Percentiles rank a stretch among this genome's conserved stretches.
phyloP scores from a whole-genome alignment of 208 protist species.

The Histomonas meleagridis region DNA sequence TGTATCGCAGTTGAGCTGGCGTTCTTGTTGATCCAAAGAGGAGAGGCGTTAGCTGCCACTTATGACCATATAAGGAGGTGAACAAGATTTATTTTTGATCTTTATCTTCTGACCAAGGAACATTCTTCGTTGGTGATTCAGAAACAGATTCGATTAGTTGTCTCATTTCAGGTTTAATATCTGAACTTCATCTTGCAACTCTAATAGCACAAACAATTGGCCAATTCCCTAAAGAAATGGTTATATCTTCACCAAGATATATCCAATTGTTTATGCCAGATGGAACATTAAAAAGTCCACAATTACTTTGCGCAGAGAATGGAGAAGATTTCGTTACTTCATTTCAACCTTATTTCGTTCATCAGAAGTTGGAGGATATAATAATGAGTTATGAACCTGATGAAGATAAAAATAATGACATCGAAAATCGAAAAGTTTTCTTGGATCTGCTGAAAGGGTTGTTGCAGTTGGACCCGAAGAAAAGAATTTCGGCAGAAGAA shows the following conservation, averaged over 20 bases:
- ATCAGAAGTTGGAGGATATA: neutral
- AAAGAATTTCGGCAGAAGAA: neutral
- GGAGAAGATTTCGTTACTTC: neutral
- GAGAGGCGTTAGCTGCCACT: no score
- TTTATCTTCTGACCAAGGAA: no score
- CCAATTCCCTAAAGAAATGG: neutral
- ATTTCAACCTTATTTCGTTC: neutral
- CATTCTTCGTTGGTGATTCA: no score
- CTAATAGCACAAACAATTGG: neutral
- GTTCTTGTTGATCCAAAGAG: no score
- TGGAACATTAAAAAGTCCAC: neutral
- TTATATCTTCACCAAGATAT: neutral
- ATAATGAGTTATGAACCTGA: neutral
- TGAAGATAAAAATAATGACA: neutral
- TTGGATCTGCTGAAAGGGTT: neutral
- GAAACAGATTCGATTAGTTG: no score
- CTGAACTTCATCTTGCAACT: neutral
- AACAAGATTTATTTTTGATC: no score
- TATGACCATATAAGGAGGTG: no score
- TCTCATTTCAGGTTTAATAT: no score
- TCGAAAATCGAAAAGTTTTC: neutral
- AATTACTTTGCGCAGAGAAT: neutral
- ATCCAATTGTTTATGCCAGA: neutral
- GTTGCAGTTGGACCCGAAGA: neutral
- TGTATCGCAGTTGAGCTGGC: no score